Evolutionary conservation across 768 basidiomycete species (phyloP).

Genomic region (Sarcomyxa edulis): DNA sequence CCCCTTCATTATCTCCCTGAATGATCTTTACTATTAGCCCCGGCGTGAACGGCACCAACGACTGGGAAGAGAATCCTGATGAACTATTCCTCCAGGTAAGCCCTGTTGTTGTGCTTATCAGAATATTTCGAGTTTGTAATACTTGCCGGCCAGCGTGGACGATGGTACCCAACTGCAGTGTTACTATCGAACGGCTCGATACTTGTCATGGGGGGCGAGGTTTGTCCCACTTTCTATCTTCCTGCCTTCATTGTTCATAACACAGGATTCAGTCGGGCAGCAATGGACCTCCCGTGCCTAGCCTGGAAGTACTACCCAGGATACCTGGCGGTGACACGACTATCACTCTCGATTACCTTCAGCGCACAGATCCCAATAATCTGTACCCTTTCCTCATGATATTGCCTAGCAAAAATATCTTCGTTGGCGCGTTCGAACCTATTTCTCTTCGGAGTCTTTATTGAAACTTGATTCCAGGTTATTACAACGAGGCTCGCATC

Average conservation of each 20-base stretch:
- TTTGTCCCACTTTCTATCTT: neutral
- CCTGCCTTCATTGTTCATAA: neutral
- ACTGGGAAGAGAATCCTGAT: constrained; percentile 72
- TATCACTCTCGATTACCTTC: constrained; percentile 58
- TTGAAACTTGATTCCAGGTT: constrained; percentile 33
- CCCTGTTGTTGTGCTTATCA: neutral
- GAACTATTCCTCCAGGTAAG: constrained; percentile 57
- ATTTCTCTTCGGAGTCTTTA: neutral
- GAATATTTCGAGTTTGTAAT: neutral
- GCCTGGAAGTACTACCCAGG: constrained; percentile 65
- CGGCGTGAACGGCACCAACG: constrained; percentile 69
- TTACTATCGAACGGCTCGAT: constrained; percentile 71
- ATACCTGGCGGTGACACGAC: constrained; percentile 59
- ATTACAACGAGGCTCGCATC: constrained; percentile 80
- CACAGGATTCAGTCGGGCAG: constrained; percentile 60
- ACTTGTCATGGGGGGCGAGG: constrained; percentile 58
- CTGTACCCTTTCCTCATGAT: constrained; percentile 75
- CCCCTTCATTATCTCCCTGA: too few species aligned
- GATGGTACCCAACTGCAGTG: constrained; percentile 72
- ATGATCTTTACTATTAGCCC: too few species aligned
- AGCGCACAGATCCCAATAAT: constrained; percentile 74
- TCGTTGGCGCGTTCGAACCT: constrained; percentile 50
- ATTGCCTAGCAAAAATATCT: constrained; percentile 64
- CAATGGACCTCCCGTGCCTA: constrained; percentile 62
- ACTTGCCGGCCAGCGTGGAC: constrained; percentile 35